Base-by-base conservation (phyloP, 768 basidiomycete genomes). In the Tylopilus vinaceipallidus region DNA sequence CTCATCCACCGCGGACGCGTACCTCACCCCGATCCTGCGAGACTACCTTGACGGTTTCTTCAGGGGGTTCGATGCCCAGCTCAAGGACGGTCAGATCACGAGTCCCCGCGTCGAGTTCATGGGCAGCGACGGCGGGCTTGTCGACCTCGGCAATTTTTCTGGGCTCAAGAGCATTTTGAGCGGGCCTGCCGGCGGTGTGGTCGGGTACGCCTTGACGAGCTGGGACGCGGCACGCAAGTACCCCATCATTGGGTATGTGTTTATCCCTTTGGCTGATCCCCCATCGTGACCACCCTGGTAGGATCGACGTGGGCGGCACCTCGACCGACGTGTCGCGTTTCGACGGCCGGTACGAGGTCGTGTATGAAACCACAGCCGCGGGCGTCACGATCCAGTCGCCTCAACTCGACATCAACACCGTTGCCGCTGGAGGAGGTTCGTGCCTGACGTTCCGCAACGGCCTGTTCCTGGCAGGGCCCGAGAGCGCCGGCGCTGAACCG, bases 271-370 rank as follows among this genome's bases (percentile, higher is more conserved):
- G 10, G 12, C 12, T 35, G 46, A 30, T 4, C 17, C 11, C 3
- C 8, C 22, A 23, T 52, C 16, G 19, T 41, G 26, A 57, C 19
- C 36, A 42, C 32, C 6, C 13, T 34, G 22, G 22, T 53, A 93
- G 91, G 7, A 72, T 94, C 49, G 92, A 95, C 55, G 88, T 95
- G n/a, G 93, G 94, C 4, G 94, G 95, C 13, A 98, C 95, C 0
- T 92, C 89, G 0, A 97, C 95, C 0, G 95, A 98, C 61, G 95
- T 97, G 3, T 95, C 93, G 6, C 82, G 95, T 29, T 98, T 87
- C 63, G 88, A 88, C 16, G 95, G 94, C 0, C 77, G 87, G 27
- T 94, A 93, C 62, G 94, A 98, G 65, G 78, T 91, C 16, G 91
- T 95, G 3, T 95, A 93, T 61, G 95, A 98, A 66, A 94, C 95